Base-by-base conservation (phyloP, 352 stramenopile species). In the Saprolegnia diclina region DNA sequence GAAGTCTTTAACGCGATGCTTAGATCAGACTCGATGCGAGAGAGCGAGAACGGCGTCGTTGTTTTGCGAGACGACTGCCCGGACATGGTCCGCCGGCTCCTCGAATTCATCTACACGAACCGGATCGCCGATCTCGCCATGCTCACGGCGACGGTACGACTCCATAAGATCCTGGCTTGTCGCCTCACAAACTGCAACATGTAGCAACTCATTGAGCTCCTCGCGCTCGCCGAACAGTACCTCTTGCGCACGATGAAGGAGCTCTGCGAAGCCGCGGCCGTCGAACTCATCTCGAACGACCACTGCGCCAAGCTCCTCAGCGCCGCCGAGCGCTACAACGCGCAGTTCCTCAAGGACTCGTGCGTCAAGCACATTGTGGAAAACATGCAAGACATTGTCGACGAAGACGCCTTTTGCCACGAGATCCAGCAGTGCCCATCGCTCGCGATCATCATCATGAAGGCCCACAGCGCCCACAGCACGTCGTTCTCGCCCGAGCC, bases 61-160 rank as follows among this genome's bases (percentile, higher is more conserved):
- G 73, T 81, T n/a, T 91, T 95, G 37, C 82, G 88, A 42, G 82
- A 93, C 57, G 80, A 93, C 67, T 83, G 79, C 3, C 74, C 78
- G 6, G 83, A 93, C 16, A 95, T 95, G 74, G 85, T 97, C 45
- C 77, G 78, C 54, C 93, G 94, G 78, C 95, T 97, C 83, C 82
- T 97, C 50, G 90, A 97, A 78, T 97, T 93, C 68, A 92, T 97
- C 56, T 97, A 97, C 74, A 96, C 90, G 4, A 96, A 97, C 73
- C 78, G 82, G 13, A 83, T 97, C 9, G 74, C 82, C 18, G 89
- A 95, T 64, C 76, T 97, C 54, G 53, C 53, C 63, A 90, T 90
- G 67, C 77, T 92, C 40, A 86, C 76, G 50, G 88, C 83, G 0
- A 82, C 82, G 42, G 87, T 93, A 76, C 45, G 81, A 80, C 11